These are phyloP conservation scores for Coemansia sp. DNA, from an alignment of 192 early-diverging fungal species.

Conservation along the genomic window DNA sequence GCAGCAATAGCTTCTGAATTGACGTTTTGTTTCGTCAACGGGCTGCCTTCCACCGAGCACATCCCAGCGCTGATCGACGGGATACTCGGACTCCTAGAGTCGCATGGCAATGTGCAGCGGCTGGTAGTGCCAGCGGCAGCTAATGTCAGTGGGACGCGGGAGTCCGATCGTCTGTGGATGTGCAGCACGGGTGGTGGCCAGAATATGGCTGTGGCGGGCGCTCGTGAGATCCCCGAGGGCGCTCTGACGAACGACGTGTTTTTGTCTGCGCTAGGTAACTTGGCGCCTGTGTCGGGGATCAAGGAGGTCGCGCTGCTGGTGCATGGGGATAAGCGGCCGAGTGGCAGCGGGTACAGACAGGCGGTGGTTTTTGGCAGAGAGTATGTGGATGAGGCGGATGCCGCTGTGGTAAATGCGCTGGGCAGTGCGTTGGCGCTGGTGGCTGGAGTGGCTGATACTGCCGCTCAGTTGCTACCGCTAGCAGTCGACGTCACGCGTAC, in stretches of 20 bases:
- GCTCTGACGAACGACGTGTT: slow-evolving; percentile 34
- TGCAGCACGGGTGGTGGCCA: not conserved
- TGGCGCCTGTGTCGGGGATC: slow-evolving; percentile 23
- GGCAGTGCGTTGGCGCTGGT: slow-evolving; percentile 5
- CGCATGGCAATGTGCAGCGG: slow-evolving; percentile 15
- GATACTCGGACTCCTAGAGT: slow-evolving; percentile 22
- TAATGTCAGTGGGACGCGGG: slow-evolving; percentile 15
- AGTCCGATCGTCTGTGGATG: slow-evolving; percentile 19
- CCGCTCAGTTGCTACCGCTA: not conserved
- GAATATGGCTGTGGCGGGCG: not conserved
- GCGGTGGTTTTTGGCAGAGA: slow-evolving; percentile 38
- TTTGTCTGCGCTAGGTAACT: slow-evolving; percentile 23
- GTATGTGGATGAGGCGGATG: slow-evolving; percentile 30
- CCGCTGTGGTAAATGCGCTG: slow-evolving; percentile 16
- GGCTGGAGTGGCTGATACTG: not conserved
- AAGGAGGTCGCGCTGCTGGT: slow-evolving; percentile 18
- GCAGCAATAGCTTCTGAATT: not conserved
- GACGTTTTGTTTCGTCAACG: slow-evolving; percentile 46
- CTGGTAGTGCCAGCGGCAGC: slow-evolving; percentile 34
- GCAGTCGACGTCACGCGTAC: slow-evolving; percentile 20
- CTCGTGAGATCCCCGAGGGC: slow-evolving; percentile 5
- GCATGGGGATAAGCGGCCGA: slow-evolving; percentile 40
- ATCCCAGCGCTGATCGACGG: slow-evolving; percentile 31
- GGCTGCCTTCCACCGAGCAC: slow-evolving; percentile 27
- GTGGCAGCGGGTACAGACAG: slow-evolving; percentile 37